These are phyloP conservation scores for Litchi chinensis DNA, from an alignment of 345 rosid species.

Conservation along the genomic window DNA sequence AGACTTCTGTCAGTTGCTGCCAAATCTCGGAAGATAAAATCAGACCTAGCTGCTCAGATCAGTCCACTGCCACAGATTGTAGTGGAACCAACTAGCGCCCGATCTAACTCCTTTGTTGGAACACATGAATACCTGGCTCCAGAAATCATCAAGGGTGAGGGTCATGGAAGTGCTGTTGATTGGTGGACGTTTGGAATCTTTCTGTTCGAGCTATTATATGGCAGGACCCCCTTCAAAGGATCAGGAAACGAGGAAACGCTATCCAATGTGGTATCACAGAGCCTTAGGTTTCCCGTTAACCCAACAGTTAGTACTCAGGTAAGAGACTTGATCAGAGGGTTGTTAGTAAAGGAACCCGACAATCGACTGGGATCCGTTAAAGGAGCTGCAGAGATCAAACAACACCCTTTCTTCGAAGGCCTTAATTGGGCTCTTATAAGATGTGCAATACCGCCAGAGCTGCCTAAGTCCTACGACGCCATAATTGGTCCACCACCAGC, in stretches of 20 bases:
- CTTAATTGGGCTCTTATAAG: conserved; percentile 82
- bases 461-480: conserved; percentile 41
- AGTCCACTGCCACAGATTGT: conserved; percentile 72
- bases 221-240: conserved; percentile 79
- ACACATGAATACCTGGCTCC: conserved; percentile 83
- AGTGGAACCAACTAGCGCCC: conserved; percentile 75
- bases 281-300: conserved; percentile 62
- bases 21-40: conserved; percentile 59
- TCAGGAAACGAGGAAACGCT: conserved; percentile 66
- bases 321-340: conserved; percentile 66
- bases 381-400: conserved; percentile 83
- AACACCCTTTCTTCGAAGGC: conserved; percentile 74
- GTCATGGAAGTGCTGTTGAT: conserved; percentile 82
- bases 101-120: conserved; percentile 85
- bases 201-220: conserved; percentile 66
- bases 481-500: conserved; percentile 16
- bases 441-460: conserved; percentile 70
- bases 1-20: conserved; percentile 61
- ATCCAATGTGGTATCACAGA: conserved; percentile 60
- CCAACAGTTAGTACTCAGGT: conserved; percentile 65
- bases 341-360: conserved; percentile 68
- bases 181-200: conserved; percentile 91
- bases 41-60: conserved; percentile 58
- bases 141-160: conserved; percentile 78
- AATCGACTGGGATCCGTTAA: conserved; percentile 60